Base-by-base conservation (phyloP, 1,284 basidiomycete species). In the Boletus sp. region DNA sequence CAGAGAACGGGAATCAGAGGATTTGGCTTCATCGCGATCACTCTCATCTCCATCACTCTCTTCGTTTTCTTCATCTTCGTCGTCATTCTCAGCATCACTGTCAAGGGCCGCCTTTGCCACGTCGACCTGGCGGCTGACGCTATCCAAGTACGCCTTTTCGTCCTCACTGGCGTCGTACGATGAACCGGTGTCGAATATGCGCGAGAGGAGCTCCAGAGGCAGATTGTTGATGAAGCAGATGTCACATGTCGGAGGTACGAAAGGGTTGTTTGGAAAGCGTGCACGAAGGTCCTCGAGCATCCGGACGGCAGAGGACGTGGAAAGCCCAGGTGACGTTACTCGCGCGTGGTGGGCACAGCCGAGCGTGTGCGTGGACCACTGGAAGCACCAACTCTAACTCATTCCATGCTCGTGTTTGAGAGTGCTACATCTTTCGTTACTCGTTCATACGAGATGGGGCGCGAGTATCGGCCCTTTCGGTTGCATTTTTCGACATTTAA, bases 1-100 rank as follows among this genome's bases (percentile, higher is more conserved):
- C n/a, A 46, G 21, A 6, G 38, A 48, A 43, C 40, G 1, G n/a
- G 40, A 43, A 43, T 43, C 57, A n/a, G 62, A 59, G 23, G 50
- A 55, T 25, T n/a, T 49, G 25, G 61, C 61, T 23, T 17, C 28
- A 47, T 55, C 52, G 30, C 27, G 17, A 43, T 43, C 40, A 40
- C 19, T 21, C 8, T 40, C 40, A 9, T 55, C 43, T 10, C 25
- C 31, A 1, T 35, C 53, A 2, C 28, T 30, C 23, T 57, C 58
- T 21, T 52, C 52, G 1, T 46, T 57, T 2, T 5, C 43, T 2
- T 19, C 31, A 0, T 27, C 46, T 14, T 25, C 48, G 8, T 9
- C 14, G 21, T 25, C 23, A 27, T 17, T 47, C 50, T 1, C 27
- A 28, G 5, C 28, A 11, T 17, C 21, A 16, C 11, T 27, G 17